A percentile compares a stretch with the other conserved stretches of the same genome.
phyloP scores from a whole-genome alignment of 495 filamentous ascomycete species.

The Hypoxylon rickii region DNA sequence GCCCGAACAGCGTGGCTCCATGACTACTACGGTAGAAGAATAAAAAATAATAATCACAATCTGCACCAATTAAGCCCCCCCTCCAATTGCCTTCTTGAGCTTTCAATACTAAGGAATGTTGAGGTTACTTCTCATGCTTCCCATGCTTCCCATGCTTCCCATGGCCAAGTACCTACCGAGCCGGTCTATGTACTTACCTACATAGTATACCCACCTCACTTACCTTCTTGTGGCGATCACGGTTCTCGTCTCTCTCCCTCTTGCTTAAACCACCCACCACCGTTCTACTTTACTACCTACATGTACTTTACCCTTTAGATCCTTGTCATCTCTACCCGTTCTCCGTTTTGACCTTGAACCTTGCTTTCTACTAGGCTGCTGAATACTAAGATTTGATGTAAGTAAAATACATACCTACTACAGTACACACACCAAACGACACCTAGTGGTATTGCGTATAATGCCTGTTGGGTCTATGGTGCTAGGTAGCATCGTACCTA shows the following conservation, averaged over 20 bases:
- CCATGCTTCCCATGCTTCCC: too few relatives aligned
- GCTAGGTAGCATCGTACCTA: neutral
- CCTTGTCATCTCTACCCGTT: too few relatives aligned
- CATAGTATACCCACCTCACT: neutral
- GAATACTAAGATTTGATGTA: too few relatives aligned
- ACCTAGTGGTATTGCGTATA: too few relatives aligned
- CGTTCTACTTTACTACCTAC: neutral
- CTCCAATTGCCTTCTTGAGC: conserved; percentile 14
- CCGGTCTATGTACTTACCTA: too few relatives aligned
- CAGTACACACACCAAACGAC: too few relatives aligned
- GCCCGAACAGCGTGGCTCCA: neutral
- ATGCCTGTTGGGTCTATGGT: too few relatives aligned
- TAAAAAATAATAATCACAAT: neutral
- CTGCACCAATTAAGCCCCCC: conserved; percentile 11
- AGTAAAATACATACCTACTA: too few relatives aligned
- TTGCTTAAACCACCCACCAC: neutral
- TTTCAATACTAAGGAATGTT: conserved; percentile 4
- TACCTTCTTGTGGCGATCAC: conserved; percentile 17
- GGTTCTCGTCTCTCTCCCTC: neutral
- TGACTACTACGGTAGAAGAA: too few relatives aligned
- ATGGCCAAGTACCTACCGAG: conserved; percentile 17
- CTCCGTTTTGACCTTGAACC: too few relatives aligned
- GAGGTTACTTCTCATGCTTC: too few relatives aligned
- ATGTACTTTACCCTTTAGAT: neutral
- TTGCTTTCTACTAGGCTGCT: neutral